Base-by-base conservation (phyloP, 768 basidiomycete species). In the Auricularia auricula-judae region DNA sequence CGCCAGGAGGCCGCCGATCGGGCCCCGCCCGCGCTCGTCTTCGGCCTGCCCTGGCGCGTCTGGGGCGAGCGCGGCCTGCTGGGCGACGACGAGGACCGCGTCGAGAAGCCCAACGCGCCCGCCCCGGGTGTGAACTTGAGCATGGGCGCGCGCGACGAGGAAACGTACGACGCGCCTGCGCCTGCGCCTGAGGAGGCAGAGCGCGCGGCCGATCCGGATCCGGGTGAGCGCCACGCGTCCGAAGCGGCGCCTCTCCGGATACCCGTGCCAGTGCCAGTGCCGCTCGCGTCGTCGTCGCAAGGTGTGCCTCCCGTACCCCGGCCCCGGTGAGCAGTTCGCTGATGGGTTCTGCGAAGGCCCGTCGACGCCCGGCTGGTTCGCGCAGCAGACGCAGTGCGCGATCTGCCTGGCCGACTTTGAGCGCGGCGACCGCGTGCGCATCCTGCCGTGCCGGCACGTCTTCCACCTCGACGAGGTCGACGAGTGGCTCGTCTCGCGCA, bases 381-480 rank as follows among this genome's bases (percentile, higher is more conserved):
- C 89, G 72, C 75, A 81, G 3, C 91, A 94, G 70, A 72, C 82
- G 63, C 93, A 98, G 73, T 98, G 95, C 71, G 91, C 93, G 39
- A 98, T 98, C 63, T 98, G 96, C 73, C 80, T 98, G 64, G 89
- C 83, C 65, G 84, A 87, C 67, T 98, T 98, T 69, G 84, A 78
- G 47, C 86, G 86, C 71, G 94, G 94, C 2, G 96, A 98, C 72
- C 83, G 85, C 69, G 91, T 98, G 53, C 84, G 95, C 69, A 91
- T 95, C 62, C 73, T 98, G 47, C 96, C 96, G 1, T 98, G 96
- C 71, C 88, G 90, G 59, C 96, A 98, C 73, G 86, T 98, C 63
- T 98, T 97, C 76, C 96, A 98, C 75, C 82, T 91, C 56, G 82
- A 87, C 42, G 96, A 98, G 73, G 84, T 97, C 44, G 93, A 94